A percentile compares a stretch with the other conserved stretches of the same genome.
These are phyloP conservation scores for Oldenlandia corymbosa DNA, from an alignment of 257 asterid genomes.

Conservation along the genomic window DNA sequence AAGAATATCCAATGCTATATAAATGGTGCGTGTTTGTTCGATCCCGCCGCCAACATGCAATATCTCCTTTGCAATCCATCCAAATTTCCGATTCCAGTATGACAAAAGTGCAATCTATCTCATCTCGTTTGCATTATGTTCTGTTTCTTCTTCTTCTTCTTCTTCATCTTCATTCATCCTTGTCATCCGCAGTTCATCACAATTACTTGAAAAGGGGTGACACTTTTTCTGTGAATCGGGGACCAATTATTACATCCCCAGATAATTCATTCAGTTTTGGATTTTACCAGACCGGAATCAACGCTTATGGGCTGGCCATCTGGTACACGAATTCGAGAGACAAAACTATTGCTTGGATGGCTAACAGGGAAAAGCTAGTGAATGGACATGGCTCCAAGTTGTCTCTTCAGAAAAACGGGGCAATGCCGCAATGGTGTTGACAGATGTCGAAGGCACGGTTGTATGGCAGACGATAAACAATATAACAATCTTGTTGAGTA, in stretches of 20 bases:
- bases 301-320: conserved; percentile 58
- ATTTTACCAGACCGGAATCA: conserved; percentile 38
- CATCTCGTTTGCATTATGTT: not conserved
- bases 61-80: too few relatives aligned
- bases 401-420: conserved; percentile 20
- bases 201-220: conserved; percentile 26
- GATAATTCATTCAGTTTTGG: conserved; percentile 58
- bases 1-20: too few relatives aligned
- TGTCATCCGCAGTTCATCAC: conserved; percentile 24
- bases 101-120: not conserved
- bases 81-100: not conserved
- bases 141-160: conserved; percentile 11
- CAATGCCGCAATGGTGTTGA: conserved; percentile 26
- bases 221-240: conserved; percentile 40
- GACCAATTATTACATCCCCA: conserved; percentile 36
- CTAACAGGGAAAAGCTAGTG: conserved; percentile 57
- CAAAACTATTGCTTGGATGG: conserved; percentile 59
- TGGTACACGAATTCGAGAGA: conserved; percentile 64
- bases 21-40: too few relatives aligned
- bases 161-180: conserved; percentile 4
- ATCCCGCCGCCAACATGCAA: too few relatives aligned
- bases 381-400: conserved; percentile 39
- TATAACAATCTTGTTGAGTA: too few relatives aligned
- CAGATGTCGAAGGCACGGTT: conserved; percentile 28
- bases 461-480: conserved; percentile 30